A percentile compares a stretch with the other conserved stretches of the same genome.
Conservation (phyloP, 2,329 filamentous ascomycete genomes). For the Acephala macrosclerotiorum region DNA sequence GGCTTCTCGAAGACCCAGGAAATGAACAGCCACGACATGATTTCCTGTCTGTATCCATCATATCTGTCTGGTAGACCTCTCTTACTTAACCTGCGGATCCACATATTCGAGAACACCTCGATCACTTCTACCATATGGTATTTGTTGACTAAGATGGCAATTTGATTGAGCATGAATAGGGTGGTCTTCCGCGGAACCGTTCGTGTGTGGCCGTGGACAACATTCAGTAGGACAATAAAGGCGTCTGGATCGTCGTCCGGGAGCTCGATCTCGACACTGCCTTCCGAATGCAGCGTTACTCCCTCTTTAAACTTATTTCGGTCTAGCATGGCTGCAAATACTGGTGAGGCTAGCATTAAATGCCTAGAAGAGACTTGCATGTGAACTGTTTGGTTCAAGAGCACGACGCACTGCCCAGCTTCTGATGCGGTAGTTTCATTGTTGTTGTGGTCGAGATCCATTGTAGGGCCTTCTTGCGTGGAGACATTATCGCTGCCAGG, state of each 20-base stretch:
- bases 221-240: slow-evolving; percentile 18
- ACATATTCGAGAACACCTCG: slow-evolving; percentile 16
- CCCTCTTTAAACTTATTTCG: slow-evolving; percentile 20
- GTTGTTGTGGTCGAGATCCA: not conserved
- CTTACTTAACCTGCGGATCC: slow-evolving; percentile 5
- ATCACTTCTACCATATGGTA: slow-evolving; percentile 25
- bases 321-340: slow-evolving; percentile 18
- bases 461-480: not conserved
- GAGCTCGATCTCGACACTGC: slow-evolving; percentile 17
- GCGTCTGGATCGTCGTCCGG: slow-evolving; percentile 24
- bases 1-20: slow-evolving; percentile 12
- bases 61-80: not conserved
- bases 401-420: not conserved
- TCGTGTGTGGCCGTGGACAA: slow-evolving; percentile 18
- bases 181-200: slow-evolving; percentile 15
- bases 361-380: slow-evolving; percentile 25
- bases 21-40: not conserved
- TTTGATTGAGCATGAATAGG: slow-evolving; percentile 5
- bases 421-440: not conserved
- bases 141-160: slow-evolving; percentile 21
- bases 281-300: slow-evolving; percentile 14
- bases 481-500: slow-evolving; percentile 8
- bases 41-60: not conserved
- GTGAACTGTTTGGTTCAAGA: slow-evolving; percentile 1
- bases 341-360: slow-evolving; percentile 21